phyloP scores from a whole-genome alignment of 2,329 filamentous ascomycete species.

The Pseudocercospora pini-densiflorae region DNA sequence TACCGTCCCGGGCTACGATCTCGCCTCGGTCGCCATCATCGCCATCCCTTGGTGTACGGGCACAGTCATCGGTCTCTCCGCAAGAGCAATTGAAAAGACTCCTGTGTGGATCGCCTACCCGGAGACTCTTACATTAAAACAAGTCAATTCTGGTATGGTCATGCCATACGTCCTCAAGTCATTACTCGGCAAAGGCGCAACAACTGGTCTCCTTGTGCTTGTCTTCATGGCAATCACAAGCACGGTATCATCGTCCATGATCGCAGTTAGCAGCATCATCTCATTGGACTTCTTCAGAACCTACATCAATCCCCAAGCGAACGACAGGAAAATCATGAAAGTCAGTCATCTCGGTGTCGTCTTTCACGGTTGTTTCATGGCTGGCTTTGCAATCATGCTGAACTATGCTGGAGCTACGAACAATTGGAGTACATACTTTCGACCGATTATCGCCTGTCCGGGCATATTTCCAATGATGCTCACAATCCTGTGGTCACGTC shows the following conservation, averaged over 20 bases:
- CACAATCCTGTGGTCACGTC: conserved; percentile 51
- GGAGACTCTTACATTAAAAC: conserved; percentile 43
- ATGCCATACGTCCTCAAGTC: conserved; percentile 54
- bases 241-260: conserved; percentile 56
- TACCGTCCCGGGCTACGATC: conserved; percentile 54
- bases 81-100: conserved; percentile 52
- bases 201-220: conserved; percentile 52
- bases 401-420: conserved; percentile 56
- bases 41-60: conserved; percentile 55
- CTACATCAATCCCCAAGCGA: conserved; percentile 54
- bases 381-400: conserved; percentile 52
- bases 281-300: conserved; percentile 58
- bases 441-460: conserved; percentile 46
- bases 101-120: conserved; percentile 54
- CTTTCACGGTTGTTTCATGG: conserved; percentile 54
- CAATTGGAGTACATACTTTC: conserved; percentile 52
- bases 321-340: conserved; percentile 47
- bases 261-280: conserved; percentile 57
- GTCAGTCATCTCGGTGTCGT: conserved; percentile 56
- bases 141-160: conserved; percentile 52
- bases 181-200: conserved; percentile 49
- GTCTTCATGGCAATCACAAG: conserved; percentile 59
- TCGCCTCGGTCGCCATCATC: conserved; percentile 52
- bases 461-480: conserved; percentile 53
- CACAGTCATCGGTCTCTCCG: conserved; percentile 53